Evolutionary conservation across 768 basidiomycete genomes (phyloP), one percentile per base, ranked within the genome.

Genomic region (Macrolepiota fuliginosa): DNA sequence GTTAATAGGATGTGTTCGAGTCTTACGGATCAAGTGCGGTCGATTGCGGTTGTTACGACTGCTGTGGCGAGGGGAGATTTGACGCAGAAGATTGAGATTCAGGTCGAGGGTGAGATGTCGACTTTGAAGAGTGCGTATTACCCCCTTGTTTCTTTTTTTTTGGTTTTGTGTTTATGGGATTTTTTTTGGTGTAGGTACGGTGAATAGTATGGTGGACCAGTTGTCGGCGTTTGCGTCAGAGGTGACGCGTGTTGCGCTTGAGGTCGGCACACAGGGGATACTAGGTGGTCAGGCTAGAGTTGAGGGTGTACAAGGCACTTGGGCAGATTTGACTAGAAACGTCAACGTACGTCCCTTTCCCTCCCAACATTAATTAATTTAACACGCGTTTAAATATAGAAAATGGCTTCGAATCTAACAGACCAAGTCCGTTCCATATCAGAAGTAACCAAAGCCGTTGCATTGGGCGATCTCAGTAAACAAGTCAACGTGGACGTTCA

Each of bases 181-280:
- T 6, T 0, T n/a, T 6, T 32, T 32, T 32, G 29, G 7, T 40
- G 15, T 25, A 79, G 78, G 83, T 22, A 93, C 91, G 11, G 91
- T 94, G 65, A 96, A 96, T 69, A 89, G 88, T n/a, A 97, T 97
- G 94, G 92, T 96, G 71, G 92, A 93, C 71, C 90, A 91, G 59
- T 73, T 96, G 65, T 87, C 90, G 66, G 91, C 90, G 4, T 96
- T 96, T 70, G 91, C 93, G 13, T 86, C 84, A 2, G 93, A 95
- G 64, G 85, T 91, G 29, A 91, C 88, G 4, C 81, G 91, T 64
- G 90, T 96, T 52, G 92, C 94, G 1, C 74, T 92, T 70, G 93
- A 95, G 67, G 93, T 95, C 68, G 94, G 94, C 24, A 94, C 94
- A 2, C 89, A 94, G 67, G 94, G 91, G 69, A 92, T 92, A 49